Evolutionary conservation across 257 asterid genomes (phyloP), one percentile per base, ranked within the genome.

Genomic region (Verbena officinalis): DNA sequence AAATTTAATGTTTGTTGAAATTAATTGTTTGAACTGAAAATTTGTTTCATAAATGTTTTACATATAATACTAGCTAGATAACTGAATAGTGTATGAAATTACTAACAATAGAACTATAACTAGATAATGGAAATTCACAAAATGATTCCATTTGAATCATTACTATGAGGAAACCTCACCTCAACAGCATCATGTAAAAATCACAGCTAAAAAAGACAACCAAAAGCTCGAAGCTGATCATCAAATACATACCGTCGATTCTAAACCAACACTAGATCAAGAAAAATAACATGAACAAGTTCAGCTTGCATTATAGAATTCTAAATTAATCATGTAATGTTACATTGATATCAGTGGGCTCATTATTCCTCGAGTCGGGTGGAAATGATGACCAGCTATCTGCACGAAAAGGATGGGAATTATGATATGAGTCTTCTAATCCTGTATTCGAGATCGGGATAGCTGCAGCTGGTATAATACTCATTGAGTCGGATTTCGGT

Each of bases 351-450:
- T 86, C 93, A 38, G 93, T 67, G 13, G 72, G 87, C 69, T 80
- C n/a, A n/a, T n/a, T 82, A 69, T 52, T 83, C 75, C 81, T 74
- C 4, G 87, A 69, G 20, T 85, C 83, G 0, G 77, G 64, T 20
- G 85, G 80, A 73, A 83, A 58, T 4, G 95, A 65, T 1, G 97
- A 71, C 98, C 98, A 88, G 69, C 78, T 81, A 54, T 89, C 96
- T 58, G 84, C 87, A 0, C 83, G 90, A 65, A 86, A 82, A n/a
- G 90, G 73, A 34, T 91, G 59, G 68, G 89, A 44, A 19, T 70
- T 77, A 22, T 73, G 86, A 57, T 64, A 80, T 0, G 84, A 51
- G 7, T 84, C 89, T 21, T 86, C 94, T 55, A 59, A 50, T 23
- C 78, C 89, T 15, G 88, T 55, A 53, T 72, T 82, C 4, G 95